Evolutionary conservation across 371 early-diverging fungal genomes (phyloP), one percentile per base, ranked within the genome.

Genomic region (Mortierella sp.): DNA sequence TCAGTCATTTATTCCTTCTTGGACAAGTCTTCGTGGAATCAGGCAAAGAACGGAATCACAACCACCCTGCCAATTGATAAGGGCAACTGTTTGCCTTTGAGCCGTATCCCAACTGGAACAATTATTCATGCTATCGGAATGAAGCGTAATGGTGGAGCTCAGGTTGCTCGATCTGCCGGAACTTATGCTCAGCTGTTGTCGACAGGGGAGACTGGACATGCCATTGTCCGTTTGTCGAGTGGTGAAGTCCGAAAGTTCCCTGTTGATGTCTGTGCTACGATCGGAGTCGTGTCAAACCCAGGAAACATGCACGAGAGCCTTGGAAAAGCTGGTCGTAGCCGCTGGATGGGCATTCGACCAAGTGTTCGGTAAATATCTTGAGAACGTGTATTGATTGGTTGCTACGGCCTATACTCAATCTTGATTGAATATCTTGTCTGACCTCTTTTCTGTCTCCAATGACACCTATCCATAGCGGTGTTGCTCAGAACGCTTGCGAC

Each of bases 401-500:
- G 21, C 11, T 16, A 21, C 2, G 3, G 21, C 36, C 10, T n/a
- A 38, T n/a, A 19, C 16, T 38, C 13, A 50, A 7, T 48, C 63
- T 62, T 58, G 0, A 32, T 55, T 28, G 8, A 28, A 55, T 52
- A 16, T 67, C 55, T 63, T n/a, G 43, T 58, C 33, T 63, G 22
- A 43, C n/a, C 45, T 36, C 0, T 36, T 36, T 3, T 3, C 7
- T 3, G 0, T 36, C 36, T 36, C 36, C 36, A 36, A 36, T 72
- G 41, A 19, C 58, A 11, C 52, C 6, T 10, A n/a, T 41, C 83
- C 74, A 74, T 59, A 80, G 82, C 90, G 97, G 98, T 95, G 96
- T 98, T 85, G 99, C 99, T 52, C 97, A 97, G 98, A 99, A 98
- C 88, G 94, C 98, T n/a, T 89, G 90, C 65, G 98, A 99, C 88